phyloP scores from a whole-genome alignment of 345 rosid species.

The Euphorbia lathyris region DNA sequence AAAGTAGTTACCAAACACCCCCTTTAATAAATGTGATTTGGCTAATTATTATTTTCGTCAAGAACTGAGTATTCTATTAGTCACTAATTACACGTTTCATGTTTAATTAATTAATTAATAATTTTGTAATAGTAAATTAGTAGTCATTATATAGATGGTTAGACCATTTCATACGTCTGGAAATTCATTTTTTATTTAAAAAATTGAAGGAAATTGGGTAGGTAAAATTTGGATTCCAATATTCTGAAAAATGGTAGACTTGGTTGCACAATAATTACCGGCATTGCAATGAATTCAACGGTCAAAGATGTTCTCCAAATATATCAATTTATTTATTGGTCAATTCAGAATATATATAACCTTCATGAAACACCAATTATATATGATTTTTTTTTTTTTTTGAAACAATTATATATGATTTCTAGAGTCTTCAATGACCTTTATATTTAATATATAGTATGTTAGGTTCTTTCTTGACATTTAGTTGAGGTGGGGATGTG shows the following conservation, averaged over 20 bases:
- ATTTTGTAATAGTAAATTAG: background rate
- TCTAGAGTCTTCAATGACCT: too few species aligned
- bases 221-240: conserved; percentile 3
- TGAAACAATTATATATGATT: too few species aligned
- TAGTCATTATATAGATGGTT: background rate
- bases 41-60: too few species aligned
- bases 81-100: background rate
- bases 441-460: too few species aligned
- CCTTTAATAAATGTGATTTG: too few species aligned
- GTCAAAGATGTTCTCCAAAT: background rate
- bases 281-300: background rate
- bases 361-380: too few species aligned
- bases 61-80: background rate
- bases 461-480: too few species aligned
- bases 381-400: too few species aligned
- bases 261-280: background rate
- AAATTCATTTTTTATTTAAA: background rate
- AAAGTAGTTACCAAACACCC: too few species aligned
- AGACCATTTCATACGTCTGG: conserved; percentile 1
- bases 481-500: too few species aligned
- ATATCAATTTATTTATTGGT: background rate
- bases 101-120: background rate
- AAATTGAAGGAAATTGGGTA: background rate
- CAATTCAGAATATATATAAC: conserved; percentile 1
- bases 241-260: background rate